Percentiles rank a stretch among this genome's conserved stretches.
phyloP scores from a whole-genome alignment of 192 early-diverging fungal species.

The Coemansia sp. region DNA sequence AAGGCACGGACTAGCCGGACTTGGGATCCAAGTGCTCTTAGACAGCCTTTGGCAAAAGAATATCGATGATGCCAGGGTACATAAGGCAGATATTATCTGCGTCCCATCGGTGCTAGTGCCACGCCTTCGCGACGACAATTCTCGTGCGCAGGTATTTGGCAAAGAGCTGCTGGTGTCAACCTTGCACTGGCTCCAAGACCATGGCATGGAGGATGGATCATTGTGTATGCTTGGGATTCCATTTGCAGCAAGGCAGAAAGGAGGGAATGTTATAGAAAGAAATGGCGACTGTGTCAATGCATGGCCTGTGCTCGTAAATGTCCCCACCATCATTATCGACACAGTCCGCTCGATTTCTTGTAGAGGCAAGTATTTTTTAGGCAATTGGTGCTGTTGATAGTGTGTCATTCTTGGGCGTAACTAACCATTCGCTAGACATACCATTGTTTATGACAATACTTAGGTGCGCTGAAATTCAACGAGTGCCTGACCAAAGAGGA shows the following conservation, averaged over 20 bases:
- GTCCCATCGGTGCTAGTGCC: slow-evolving; percentile 36
- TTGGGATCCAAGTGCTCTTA: slow-evolving; percentile 27
- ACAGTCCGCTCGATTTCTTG: slow-evolving; percentile 42
- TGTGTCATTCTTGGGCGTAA: background rate
- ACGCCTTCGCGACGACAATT: slow-evolving; percentile 17
- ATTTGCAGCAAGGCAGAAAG: background rate
- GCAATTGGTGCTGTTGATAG: background rate
- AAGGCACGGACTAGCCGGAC: slow-evolving; percentile 7
- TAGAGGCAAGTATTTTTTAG: slow-evolving; percentile 12
- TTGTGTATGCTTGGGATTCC: background rate
- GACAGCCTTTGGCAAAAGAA: background rate
- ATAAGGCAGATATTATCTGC: slow-evolving; percentile 13
- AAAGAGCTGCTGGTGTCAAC: slow-evolving; percentile 28
- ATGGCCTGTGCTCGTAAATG: slow-evolving; percentile 38
- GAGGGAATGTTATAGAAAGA: background rate
- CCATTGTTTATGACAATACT: background rate
- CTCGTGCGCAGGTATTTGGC: slow-evolving; percentile 15
- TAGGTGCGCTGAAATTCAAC: slow-evolving; percentile 48
- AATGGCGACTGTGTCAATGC: background rate
- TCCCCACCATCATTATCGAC: slow-evolving; percentile 28
- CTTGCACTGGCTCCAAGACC: slow-evolving; percentile 1
- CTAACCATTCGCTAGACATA: background rate
- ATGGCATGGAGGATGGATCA: background rate
- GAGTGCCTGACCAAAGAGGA: slow-evolving; percentile 21
- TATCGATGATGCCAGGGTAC: background rate